Evolutionary conservation across 208 protist species (phyloP).

Genomic region (Acanthamoeba pearcei): DNA sequence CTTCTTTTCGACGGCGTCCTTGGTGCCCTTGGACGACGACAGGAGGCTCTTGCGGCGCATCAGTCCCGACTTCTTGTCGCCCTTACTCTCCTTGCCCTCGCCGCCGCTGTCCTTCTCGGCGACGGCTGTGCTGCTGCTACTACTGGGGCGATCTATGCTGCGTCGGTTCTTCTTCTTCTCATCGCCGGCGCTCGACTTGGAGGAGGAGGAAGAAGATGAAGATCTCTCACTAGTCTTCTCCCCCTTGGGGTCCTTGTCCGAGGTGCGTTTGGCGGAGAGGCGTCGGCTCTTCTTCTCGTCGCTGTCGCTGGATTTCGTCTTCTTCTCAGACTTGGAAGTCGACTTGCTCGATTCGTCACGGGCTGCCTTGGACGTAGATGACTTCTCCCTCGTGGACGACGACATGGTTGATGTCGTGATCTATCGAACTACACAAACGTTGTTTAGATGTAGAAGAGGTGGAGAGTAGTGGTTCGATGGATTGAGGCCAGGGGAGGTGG

Average conservation of each 20-base stretch:
- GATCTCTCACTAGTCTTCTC: background rate
- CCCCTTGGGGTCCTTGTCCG: background rate
- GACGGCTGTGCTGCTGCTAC: background rate
- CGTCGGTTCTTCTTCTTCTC: slow-evolving; percentile 15
- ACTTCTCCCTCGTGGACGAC: background rate
- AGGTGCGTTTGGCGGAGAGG: background rate
- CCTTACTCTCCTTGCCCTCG: background rate
- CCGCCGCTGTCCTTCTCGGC: background rate
- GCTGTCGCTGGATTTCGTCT: background rate
- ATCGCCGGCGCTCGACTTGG: background rate
- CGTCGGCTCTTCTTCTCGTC: slow-evolving; percentile 28
- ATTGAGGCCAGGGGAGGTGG: too few relatives aligned
- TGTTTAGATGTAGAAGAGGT: too few relatives aligned
- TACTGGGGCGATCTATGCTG: background rate
- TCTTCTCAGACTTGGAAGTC: background rate
- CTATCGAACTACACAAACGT: too few relatives aligned
- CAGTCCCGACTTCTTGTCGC: background rate
- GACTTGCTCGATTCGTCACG: background rate
- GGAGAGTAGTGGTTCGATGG: too few relatives aligned
- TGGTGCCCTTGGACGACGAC: background rate
- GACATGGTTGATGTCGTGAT: background rate
- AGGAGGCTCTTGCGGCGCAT: background rate
- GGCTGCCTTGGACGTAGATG: background rate
- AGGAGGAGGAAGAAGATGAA: slow-evolving; percentile 16
- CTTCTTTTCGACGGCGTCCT: background rate